Evolutionary conservation across 768 basidiomycete genomes (phyloP).

Genomic region (Mycena venus): DNA sequence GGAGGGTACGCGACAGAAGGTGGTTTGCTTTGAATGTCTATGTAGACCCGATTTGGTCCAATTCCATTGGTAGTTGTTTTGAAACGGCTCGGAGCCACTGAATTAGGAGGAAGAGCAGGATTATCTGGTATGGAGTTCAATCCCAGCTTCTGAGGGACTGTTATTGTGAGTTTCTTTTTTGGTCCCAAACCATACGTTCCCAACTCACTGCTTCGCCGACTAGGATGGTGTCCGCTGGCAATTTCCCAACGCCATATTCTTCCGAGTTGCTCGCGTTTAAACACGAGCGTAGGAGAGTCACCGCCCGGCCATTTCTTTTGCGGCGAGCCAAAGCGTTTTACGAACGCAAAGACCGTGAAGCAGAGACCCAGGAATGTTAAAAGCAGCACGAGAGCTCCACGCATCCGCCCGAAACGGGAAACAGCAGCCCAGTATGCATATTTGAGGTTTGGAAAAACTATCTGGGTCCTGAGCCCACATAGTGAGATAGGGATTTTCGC

Average conservation of each 20-base stretch:
- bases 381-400: conserved; percentile 67
- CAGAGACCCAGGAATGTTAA: conserved; percentile 59
- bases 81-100: conserved; percentile 57
- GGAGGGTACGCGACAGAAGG: conserved; percentile 86
- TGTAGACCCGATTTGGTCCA: conserved; percentile 84
- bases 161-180: conserved; percentile 20
- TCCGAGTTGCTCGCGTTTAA: conserved; percentile 81
- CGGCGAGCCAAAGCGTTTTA: conserved; percentile 71
- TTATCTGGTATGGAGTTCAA: conserved; percentile 71
- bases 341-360: conserved; percentile 72
- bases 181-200: background rate
- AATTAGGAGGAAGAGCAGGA: conserved; percentile 77
- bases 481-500: conserved; percentile 15
- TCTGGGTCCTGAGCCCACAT: conserved; percentile 10
- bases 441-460: conserved; percentile 24
- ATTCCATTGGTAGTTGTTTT: conserved; percentile 74
- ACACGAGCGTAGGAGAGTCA: conserved; percentile 81
- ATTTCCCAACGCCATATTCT: conserved; percentile 98
- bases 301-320: conserved; percentile 74
- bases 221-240: conserved; percentile 93
- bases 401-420: conserved; percentile 42
- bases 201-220: conserved; percentile 77
- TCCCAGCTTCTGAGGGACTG: conserved; percentile 81
- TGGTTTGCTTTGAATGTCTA: conserved; percentile 74
- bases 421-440: background rate